These are phyloP conservation scores for Myxozyma melibiosi DNA, from an alignment of 805 yeast species.

Conservation along the genomic window DNA sequence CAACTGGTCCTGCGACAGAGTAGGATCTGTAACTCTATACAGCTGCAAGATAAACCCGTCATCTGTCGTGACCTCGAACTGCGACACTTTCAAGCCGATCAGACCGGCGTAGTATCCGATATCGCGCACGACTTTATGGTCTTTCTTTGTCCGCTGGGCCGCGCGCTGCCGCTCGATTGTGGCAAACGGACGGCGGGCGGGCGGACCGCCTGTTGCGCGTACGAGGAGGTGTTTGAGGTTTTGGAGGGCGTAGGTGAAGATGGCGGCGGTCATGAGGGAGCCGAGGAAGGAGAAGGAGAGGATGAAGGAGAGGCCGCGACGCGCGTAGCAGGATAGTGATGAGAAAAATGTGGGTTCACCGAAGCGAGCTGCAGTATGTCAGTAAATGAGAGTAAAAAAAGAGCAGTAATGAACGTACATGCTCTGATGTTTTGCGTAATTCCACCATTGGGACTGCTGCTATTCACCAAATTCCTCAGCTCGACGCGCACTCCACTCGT, in stretches of 20 bases:
- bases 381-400: neutral
- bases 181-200: constrained; percentile 20
- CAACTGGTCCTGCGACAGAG: constrained; percentile 40
- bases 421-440: neutral
- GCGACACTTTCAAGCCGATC: constrained; percentile 61
- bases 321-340: constrained; percentile 9
- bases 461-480: neutral
- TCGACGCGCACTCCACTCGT: neutral
- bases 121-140: constrained; percentile 51
- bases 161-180: constrained; percentile 23
- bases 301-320: constrained; percentile 20
- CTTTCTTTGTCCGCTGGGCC: constrained; percentile 38
- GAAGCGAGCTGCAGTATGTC: constrained; percentile 7
- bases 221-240: neutral
- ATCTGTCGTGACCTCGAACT: constrained; percentile 62
- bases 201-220: neutral
- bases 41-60: constrained; percentile 79
- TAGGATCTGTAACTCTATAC: constrained; percentile 62
- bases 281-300: constrained; percentile 24
- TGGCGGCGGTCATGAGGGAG: constrained; percentile 21
- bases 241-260: constrained; percentile 2
- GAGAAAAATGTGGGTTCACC: constrained; percentile 4
- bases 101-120: constrained; percentile 68
- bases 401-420: neutral
- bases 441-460: neutral